Percentiles rank a stretch among this genome's conserved stretches.
Conservation (phyloP, 768 basidiomycete species). For the Calocera cornea region DNA sequence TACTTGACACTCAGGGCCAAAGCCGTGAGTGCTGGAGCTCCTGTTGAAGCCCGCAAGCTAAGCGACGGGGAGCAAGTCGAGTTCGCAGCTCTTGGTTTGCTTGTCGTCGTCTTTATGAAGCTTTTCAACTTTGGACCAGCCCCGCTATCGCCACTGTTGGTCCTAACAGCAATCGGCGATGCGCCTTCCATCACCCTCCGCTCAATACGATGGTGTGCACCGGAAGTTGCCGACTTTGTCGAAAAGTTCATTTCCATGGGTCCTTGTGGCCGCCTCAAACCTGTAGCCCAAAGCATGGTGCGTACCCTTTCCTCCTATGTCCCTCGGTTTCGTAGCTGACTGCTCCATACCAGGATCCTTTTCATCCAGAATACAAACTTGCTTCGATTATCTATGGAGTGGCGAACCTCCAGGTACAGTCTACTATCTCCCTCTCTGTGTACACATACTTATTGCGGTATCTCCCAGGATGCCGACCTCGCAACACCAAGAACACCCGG, state of each 20-base stretch:
- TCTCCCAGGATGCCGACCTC: no score
- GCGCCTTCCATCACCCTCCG: not conserved
- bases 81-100: not conserved
- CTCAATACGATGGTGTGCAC: not conserved
- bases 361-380: not conserved
- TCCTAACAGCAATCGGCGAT: not conserved
- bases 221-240: not conserved
- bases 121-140: not conserved
- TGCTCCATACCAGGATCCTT: not conserved
- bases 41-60: not conserved
- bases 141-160: not conserved
- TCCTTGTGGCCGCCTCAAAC: not conserved
- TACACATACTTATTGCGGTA: no score
- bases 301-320: not conserved
- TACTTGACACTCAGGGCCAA: not conserved
- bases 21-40: not conserved
- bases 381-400: not conserved
- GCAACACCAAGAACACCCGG: no score
- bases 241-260: not conserved
- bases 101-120: not conserved
- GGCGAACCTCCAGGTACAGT: not conserved
- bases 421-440: no score
- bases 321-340: not conserved
- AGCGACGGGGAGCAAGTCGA: not conserved
- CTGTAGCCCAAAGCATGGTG: not conserved